A percentile compares a stretch with the other conserved stretches of the same genome.
phyloP scores from a whole-genome alignment of 495 filamentous ascomycete species.

The Pyronema domesticum region DNA sequence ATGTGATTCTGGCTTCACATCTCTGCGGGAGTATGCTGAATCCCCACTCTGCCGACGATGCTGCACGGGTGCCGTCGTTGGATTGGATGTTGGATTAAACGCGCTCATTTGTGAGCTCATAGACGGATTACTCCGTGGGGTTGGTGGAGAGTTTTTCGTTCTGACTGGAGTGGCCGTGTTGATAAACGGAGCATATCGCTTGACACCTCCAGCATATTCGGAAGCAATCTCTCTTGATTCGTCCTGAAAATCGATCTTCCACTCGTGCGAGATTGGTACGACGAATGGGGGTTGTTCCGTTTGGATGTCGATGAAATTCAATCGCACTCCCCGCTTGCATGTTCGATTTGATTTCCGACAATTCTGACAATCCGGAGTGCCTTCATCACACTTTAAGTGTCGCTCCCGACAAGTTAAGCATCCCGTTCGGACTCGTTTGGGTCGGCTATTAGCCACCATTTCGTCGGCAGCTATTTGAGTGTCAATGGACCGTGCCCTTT shows the following conservation, averaged over 20 bases:
- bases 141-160: conserved; percentile 22
- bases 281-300: conserved; percentile 47
- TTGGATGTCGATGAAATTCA: conserved; percentile 86
- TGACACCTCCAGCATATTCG: conserved; percentile 70
- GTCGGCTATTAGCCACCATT: conserved; percentile 21
- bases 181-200: conserved; percentile 46
- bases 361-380: conserved; percentile 58
- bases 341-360: conserved; percentile 72
- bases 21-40: background rate
- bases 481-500: conserved; percentile 9
- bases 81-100: conserved; percentile 17
- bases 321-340: conserved; percentile 69
- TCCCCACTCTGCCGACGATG: background rate
- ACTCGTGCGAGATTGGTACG: conserved; percentile 42
- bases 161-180: conserved; percentile 22
- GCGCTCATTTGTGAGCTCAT: conserved; percentile 8
- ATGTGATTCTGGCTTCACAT: background rate
- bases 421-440: conserved; percentile 27
- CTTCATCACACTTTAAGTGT: conserved; percentile 74
- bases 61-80: conserved; percentile 15
- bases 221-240: conserved; percentile 83
- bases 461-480: conserved; percentile 23
- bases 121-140: conserved; percentile 17
- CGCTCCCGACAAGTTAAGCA: conserved; percentile 10
- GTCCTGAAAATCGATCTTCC: conserved; percentile 60